phyloP scores from a whole-genome alignment of 768 basidiomycete genomes.

The Amanita polypyramis region DNA sequence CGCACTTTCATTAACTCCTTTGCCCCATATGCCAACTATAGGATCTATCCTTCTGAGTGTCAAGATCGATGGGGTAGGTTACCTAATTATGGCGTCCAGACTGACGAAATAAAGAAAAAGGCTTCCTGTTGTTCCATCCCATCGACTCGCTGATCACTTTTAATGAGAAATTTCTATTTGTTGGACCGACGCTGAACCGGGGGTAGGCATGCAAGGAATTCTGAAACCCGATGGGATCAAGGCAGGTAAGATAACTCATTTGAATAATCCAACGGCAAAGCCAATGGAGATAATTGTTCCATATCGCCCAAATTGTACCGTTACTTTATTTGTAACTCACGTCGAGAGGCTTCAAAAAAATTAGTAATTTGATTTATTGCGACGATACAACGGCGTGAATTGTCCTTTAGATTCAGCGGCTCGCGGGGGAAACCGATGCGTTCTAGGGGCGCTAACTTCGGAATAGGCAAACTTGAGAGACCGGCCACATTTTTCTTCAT shows the following conservation, averaged over 20 bases:
- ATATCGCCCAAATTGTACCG: background rate
- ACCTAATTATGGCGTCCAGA: conserved; percentile 4
- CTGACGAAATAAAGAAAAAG: conserved; percentile 5
- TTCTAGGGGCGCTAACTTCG: no score
- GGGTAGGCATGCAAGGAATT: background rate
- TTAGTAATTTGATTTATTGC: no score
- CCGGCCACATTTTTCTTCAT: no score
- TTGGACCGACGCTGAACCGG: background rate
- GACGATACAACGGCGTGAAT: no score
- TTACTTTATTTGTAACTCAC: background rate
- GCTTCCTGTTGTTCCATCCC: conserved; percentile 7
- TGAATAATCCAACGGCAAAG: background rate
- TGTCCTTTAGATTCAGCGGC: no score
- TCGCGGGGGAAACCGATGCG: no score
- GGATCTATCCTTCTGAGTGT: background rate
- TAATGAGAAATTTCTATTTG: background rate
- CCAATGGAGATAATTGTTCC: background rate
- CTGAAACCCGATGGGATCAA: background rate
- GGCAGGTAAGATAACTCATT: background rate
- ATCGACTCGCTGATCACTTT: background rate
- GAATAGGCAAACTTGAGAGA: no score
- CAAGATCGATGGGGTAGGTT: background rate
- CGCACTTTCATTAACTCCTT: no score
- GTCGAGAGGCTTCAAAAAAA: no score
- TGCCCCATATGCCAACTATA: no score